Percentiles rank a stretch among this genome's conserved stretches.
These are phyloP conservation scores for Mycena sp. DNA, from an alignment of 1,284 basidiomycete genomes.

Conservation along the genomic window DNA sequence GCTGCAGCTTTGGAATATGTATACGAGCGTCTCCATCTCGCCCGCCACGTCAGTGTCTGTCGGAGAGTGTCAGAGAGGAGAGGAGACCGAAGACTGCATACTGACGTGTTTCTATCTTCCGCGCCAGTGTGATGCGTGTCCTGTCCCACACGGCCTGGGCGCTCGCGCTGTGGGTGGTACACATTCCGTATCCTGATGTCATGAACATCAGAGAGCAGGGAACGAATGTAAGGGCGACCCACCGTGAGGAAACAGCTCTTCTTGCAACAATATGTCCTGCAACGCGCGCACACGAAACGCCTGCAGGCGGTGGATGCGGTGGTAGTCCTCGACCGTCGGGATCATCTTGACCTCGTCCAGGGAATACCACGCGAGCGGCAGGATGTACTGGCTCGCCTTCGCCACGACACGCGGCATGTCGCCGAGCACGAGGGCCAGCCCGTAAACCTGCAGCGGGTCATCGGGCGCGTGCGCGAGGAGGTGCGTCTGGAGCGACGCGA, in stretches of 20 bases:
- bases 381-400: constrained; percentile 63
- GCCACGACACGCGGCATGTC: constrained; percentile 55
- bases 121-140: constrained; percentile 52
- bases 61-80: neutral
- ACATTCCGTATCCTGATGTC: constrained; percentile 64
- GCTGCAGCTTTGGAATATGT: constrained; percentile 53
- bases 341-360: constrained; percentile 60
- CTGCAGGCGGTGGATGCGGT: constrained; percentile 66
- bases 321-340: constrained; percentile 65
- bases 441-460: constrained; percentile 66
- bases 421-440: constrained; percentile 54
- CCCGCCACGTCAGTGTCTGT: constrained; percentile 69
- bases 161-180: constrained; percentile 54
- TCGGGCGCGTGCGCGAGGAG: constrained; percentile 61
- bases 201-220: neutral
- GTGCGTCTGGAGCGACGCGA: constrained; percentile 55
- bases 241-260: constrained; percentile 75
- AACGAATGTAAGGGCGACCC: constrained; percentile 27
- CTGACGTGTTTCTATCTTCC: constrained; percentile 62
- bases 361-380: constrained; percentile 64
- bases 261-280: constrained; percentile 57
- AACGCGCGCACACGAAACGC: constrained; percentile 59
- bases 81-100: neutral
- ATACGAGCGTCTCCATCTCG: constrained; percentile 62
- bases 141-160: constrained; percentile 59